phyloP scores from a whole-genome alignment of 805 yeast genomes.

The Nakazawaea holstii region DNA sequence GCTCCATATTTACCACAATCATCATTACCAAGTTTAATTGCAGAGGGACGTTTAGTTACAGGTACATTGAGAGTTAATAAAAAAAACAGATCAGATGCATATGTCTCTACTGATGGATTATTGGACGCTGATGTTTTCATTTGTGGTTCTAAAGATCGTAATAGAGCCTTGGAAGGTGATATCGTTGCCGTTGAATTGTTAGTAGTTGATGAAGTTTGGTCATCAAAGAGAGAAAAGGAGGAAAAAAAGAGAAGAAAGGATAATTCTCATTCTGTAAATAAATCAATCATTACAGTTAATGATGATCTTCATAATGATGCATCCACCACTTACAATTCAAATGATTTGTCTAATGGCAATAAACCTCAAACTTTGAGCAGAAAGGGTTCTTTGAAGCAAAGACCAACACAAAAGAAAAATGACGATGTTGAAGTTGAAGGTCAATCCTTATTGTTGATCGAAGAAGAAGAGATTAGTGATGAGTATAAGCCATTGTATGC shows the following conservation, averaged over 20 bases:
- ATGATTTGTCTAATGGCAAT: conserved; percentile 21
- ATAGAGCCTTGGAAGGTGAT: conserved; percentile 96
- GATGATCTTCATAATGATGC: conserved; percentile 83
- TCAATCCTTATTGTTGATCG: conserved; percentile 83
- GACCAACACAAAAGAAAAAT: conserved; percentile 95
- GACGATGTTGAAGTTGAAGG: conserved; percentile 99
- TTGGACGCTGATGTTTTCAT: conserved; percentile 95
- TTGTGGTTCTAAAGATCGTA: conserved; percentile 97
- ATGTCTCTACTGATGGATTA: conserved; percentile 94
- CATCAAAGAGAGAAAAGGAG: conserved; percentile 91
- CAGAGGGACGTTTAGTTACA: conserved; percentile 86
- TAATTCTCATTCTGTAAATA: conserved; percentile 30
- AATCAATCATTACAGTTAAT: conserved; percentile 33
- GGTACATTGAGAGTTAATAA: conserved; percentile 93
- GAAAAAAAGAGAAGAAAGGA: conserved; percentile 92
- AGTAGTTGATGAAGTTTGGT: conserved; percentile 98
- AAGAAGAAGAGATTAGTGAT: conserved; percentile 93
- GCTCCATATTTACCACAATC: conserved; percentile 96
- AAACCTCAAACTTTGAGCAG: conserved; percentile 49
- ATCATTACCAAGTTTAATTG: conserved; percentile 80
- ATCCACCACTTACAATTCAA: conserved; percentile 40
- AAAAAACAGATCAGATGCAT: conserved; percentile 95
- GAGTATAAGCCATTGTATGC: conserved; percentile 92
- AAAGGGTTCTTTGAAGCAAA: conserved; percentile 85
- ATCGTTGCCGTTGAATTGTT: conserved; percentile 91